These are phyloP conservation scores for Colletotrichum neosansevieriae DNA, from an alignment of 2,329 filamentous ascomycete species.

Conservation along the genomic window DNA sequence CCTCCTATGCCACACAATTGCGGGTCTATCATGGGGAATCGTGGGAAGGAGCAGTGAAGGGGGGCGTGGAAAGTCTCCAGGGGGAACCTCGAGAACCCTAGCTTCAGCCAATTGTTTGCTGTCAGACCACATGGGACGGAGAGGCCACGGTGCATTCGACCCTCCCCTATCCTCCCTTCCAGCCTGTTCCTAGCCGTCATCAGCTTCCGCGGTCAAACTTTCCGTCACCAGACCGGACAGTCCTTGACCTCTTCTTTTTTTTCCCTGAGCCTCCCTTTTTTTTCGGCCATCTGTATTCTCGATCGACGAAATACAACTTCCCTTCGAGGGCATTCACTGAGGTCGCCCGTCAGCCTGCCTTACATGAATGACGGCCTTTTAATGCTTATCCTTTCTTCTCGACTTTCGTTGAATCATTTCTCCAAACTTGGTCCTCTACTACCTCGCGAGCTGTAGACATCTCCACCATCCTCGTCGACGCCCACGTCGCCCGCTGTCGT, in stretches of 20 bases:
- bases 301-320: conserved; percentile 11
- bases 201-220: conserved; percentile 39
- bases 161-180: conserved; percentile 41
- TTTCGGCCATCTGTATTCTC: conserved; percentile 13
- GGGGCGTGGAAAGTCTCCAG: conserved; percentile 20
- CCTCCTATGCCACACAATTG: background rate
- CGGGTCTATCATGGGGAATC: conserved; percentile 23
- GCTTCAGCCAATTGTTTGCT: conserved; percentile 36
- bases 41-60: conserved; percentile 12
- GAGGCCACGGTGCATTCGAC: conserved; percentile 54
- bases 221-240: conserved; percentile 31
- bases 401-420: conserved; percentile 52
- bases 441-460: background rate
- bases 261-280: conserved; percentile 26
- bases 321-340: conserved; percentile 42
- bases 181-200: conserved; percentile 40
- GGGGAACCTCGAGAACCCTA: conserved; percentile 27
- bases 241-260: conserved; percentile 21
- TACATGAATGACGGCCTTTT: conserved; percentile 50
- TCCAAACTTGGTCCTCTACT: conserved; percentile 8
- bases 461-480: conserved; percentile 14
- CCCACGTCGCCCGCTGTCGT: conserved; percentile 11
- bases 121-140: conserved; percentile 43
- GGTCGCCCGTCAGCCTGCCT: conserved; percentile 28
- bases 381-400: conserved; percentile 56